phyloP scores from a whole-genome alignment of 2,329 filamentous ascomycete species.

The Pseudogymnoascus sp. region DNA sequence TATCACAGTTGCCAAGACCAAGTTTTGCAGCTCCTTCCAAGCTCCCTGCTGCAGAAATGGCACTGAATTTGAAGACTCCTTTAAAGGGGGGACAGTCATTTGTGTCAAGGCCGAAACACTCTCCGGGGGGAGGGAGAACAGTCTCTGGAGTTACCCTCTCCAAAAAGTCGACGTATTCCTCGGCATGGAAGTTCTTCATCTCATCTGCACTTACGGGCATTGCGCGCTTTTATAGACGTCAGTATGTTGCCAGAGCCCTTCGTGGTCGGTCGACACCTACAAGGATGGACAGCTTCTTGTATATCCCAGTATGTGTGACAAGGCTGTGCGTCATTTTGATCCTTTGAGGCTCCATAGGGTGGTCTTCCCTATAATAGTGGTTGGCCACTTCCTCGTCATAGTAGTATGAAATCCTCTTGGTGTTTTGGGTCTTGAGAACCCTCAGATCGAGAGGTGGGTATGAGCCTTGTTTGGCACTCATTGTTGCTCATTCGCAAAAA shows the following conservation, averaged over 20 bases:
- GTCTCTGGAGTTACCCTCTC: constrained; percentile 96
- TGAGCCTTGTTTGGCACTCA: not conserved
- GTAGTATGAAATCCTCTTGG: constrained; percentile 93
- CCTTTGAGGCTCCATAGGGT: constrained; percentile 98
- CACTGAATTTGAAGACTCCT: constrained; percentile 90
- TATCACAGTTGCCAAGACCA: constrained; percentile 85
- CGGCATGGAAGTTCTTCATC: constrained; percentile 87
- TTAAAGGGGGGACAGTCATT: constrained; percentile 99
- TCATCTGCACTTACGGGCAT: constrained; percentile 83
- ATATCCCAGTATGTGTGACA: constrained; percentile 91
- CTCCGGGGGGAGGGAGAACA: constrained; percentile 86
- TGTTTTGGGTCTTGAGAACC: not conserved
- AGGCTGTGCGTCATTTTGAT: constrained; percentile 91
- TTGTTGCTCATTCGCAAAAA: not conserved
- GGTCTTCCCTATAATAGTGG: constrained; percentile 94
- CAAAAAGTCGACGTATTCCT: constrained; percentile 93
- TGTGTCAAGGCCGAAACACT: constrained; percentile 88
- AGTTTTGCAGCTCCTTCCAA: constrained; percentile 89
- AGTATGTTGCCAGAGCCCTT: not conserved
- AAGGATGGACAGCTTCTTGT: constrained; percentile 95
- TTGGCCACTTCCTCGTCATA: constrained; percentile 98
- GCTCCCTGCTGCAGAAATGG: constrained; percentile 86
- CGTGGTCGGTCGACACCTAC: constrained; percentile 43
- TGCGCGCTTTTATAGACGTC: constrained; percentile 48
- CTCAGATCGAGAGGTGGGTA: not conserved